These are phyloP conservation scores for Boletus rubroflammeus DNA, from an alignment of 768 basidiomycete genomes.

Conservation along the genomic window DNA sequence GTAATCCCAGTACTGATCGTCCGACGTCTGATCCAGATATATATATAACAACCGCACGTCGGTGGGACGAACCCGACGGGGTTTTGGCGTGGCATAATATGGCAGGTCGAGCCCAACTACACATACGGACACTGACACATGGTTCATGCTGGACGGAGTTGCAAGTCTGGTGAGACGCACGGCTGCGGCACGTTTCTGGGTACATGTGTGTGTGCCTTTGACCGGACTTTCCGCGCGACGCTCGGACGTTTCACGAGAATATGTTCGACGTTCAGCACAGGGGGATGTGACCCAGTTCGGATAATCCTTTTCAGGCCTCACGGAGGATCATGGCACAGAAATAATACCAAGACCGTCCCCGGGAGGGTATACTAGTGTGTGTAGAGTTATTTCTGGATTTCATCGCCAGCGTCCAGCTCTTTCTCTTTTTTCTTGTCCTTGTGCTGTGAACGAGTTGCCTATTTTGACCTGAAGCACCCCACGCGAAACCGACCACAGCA, in stretches of 20 bases:
- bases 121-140: background rate
- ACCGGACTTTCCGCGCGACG: conserved; percentile 14
- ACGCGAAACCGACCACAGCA: background rate
- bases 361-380: background rate
- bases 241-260: conserved; percentile 24
- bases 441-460: conserved; percentile 9
- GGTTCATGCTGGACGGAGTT: conserved; percentile 1
- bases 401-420: background rate
- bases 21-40: conserved; percentile 19
- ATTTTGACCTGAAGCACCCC: background rate
- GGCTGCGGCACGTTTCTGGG: background rate
- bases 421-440: background rate
- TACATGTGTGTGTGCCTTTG: background rate
- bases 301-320: conserved; percentile 11
- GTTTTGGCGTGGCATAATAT: background rate
- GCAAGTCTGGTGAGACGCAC: background rate
- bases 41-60: background rate
- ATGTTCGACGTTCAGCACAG: background rate
- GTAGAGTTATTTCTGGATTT: background rate
- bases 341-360: background rate
- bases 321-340: background rate
- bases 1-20: conserved; percentile 13
- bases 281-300: background rate
- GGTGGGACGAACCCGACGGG: no score
- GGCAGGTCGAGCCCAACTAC: background rate